A percentile compares a stretch with the other conserved stretches of the same genome.
These are phyloP conservation scores for Aphanomyces invadans DNA, from an alignment of 352 stramenopile species.

Conservation along the genomic window DNA sequence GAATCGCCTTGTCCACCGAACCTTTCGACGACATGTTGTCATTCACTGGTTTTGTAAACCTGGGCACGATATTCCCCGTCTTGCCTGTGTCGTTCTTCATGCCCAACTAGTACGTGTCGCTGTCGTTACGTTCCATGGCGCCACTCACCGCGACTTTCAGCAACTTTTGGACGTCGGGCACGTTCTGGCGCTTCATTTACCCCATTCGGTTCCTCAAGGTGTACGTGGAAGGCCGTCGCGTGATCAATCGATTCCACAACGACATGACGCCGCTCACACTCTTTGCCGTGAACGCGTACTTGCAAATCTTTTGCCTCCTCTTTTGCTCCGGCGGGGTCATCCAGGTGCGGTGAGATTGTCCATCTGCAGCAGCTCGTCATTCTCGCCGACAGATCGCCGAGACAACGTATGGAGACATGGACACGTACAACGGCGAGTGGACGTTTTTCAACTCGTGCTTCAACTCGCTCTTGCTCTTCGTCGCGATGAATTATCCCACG, in stretches of 20 bases:
- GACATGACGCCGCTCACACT: slow-evolving; percentile 71
- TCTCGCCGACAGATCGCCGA: slow-evolving; percentile 19
- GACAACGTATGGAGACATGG: slow-evolving; percentile 24
- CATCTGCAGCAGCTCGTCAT: background rate
- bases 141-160: too few relatives aligned
- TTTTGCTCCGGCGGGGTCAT: slow-evolving; percentile 70
- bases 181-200: slow-evolving; percentile 79
- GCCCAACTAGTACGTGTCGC: slow-evolving; percentile 50
- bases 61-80: slow-evolving; percentile 63
- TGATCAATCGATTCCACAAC: slow-evolving; percentile 70
- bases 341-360: slow-evolving; percentile 34
- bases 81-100: slow-evolving; percentile 69
- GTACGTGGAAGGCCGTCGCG: slow-evolving; percentile 62
- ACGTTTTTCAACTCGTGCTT: slow-evolving; percentile 86
- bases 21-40: slow-evolving; percentile 62
- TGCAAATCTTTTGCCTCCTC: slow-evolving; percentile 74
- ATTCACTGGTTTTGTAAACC: slow-evolving; percentile 41
- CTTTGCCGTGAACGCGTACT: slow-evolving; percentile 74
- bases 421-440: slow-evolving; percentile 50
- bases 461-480: slow-evolving; percentile 83
- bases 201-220: slow-evolving; percentile 75
- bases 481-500: slow-evolving; percentile 77
- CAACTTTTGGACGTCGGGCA: slow-evolving; percentile 29
- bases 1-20: slow-evolving; percentile 58
- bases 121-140: background rate